Percentiles rank a stretch among this genome's conserved stretches.
Evolutionary conservation across 257 asterid genomes (phyloP).

Genomic region (Vinca minor): DNA sequence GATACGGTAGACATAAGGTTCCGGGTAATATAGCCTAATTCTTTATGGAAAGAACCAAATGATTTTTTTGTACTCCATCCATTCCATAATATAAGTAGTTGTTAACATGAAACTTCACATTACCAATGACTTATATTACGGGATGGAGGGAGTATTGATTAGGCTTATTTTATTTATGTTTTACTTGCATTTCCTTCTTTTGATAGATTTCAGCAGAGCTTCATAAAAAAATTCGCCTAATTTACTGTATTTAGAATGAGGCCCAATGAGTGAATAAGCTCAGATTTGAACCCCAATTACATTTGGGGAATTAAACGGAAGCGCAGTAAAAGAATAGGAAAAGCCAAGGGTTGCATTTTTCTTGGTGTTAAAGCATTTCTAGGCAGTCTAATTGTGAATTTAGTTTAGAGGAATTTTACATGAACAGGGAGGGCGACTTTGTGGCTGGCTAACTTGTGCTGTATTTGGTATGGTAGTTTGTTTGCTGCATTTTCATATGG

Average conservation of each 20-base stretch:
- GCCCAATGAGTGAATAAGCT: neutral
- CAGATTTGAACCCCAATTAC: neutral
- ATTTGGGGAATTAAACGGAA: neutral
- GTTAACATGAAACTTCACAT: no score
- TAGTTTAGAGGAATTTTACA: neutral
- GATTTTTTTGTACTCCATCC: no score
- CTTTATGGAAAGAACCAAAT: no score
- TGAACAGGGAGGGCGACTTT: neutral
- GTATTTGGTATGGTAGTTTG: slow-evolving; percentile 43
- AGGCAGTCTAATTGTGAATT: neutral
- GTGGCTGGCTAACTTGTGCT: slow-evolving; percentile 1
- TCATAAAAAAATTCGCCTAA: neutral
- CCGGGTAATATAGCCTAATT: no score
- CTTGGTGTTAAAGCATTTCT: neutral
- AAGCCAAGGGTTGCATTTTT: neutral
- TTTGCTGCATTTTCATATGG: slow-evolving; percentile 76
- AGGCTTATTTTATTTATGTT: neutral
- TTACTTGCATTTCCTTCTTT: neutral
- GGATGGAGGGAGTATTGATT: neutral
- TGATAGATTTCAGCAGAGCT: neutral
- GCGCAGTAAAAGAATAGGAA: neutral
- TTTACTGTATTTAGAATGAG: neutral
- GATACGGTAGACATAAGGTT: no score
- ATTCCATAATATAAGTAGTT: no score
- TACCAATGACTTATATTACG: no score